Evolutionary conservation across 108 stramenopile genomes (phyloP).

Genomic region (Aurantiochytrium sp.): DNA sequence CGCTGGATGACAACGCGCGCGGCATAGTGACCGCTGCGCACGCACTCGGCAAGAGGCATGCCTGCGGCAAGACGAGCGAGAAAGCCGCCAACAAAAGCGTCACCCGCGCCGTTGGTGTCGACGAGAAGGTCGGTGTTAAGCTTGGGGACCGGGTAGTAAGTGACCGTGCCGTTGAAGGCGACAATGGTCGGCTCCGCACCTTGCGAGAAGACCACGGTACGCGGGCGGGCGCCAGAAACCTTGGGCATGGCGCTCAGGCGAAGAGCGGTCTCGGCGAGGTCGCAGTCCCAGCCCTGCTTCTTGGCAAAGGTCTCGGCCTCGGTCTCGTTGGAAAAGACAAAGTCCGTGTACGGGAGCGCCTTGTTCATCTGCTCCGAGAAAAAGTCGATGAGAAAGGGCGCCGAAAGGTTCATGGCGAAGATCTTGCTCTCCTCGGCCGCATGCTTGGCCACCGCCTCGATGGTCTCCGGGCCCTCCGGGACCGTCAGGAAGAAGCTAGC

Average conservation of each 20-base stretch:
- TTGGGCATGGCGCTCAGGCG: conserved; percentile 77
- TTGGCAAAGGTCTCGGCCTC: conserved; percentile 94
- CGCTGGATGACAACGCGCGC: conserved; percentile 87
- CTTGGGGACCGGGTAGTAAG: conserved; percentile 69
- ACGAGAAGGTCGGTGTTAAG: conserved; percentile 76
- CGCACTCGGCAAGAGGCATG: conserved; percentile 71
- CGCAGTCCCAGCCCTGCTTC: conserved; percentile 74
- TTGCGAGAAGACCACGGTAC: conserved; percentile 94
- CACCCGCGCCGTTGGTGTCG: conserved; percentile 98
- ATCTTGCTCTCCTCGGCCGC: conserved; percentile 71
- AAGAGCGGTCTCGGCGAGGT: conserved; percentile 80
- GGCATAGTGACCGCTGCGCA: conserved; percentile 93
- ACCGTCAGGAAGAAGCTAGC: conserved; percentile 98
- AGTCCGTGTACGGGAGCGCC: conserved; percentile 88
- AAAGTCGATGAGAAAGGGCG: conserved; percentile 96
- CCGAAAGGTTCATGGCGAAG: conserved; percentile 91
- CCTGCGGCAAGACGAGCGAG: conserved; percentile 69
- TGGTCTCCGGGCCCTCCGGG: conserved; percentile 74
- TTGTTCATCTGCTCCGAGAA: conserved; percentile 87
- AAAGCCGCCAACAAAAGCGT: conserved; percentile 99
- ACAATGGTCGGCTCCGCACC: conserved; percentile 88
- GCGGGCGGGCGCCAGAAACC: conserved; percentile 62
- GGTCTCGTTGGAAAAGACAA: conserved; percentile 94
- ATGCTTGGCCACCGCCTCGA: conserved; percentile 80
- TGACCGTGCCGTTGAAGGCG: conserved; percentile 74